Percentiles rank a stretch among this genome's conserved stretches.
phyloP scores from a whole-genome alignment of 768 basidiomycete genomes.

The Termitomyces sp. region DNA sequence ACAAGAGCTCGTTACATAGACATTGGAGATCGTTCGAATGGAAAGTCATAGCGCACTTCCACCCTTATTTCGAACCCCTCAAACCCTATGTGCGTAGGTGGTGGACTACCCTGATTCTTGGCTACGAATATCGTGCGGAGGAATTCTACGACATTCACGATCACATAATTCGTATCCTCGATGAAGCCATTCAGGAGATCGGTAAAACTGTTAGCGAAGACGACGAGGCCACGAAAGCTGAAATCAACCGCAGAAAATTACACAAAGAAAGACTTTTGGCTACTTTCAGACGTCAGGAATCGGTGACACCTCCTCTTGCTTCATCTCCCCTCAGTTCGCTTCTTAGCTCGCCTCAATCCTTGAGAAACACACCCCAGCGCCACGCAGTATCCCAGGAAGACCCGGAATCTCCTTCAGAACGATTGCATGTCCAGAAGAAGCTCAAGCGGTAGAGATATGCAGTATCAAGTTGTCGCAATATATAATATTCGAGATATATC shows the following conservation, averaged over 20 bases:
- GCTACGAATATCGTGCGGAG: not conserved
- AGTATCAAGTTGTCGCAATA: too few species aligned
- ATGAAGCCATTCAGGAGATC: not conserved
- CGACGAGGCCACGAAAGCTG: not conserved
- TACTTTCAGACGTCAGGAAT: not conserved
- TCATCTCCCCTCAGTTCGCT: not conserved
- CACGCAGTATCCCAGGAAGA: not conserved
- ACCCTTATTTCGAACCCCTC: constrained; percentile 1
- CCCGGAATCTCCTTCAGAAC: too few species aligned
- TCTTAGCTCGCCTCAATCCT: not conserved
- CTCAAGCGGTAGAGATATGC: too few species aligned
- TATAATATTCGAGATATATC: too few species aligned
- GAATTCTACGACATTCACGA: constrained; percentile 1
- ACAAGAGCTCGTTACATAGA: not conserved
- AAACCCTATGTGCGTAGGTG: constrained; percentile 1
- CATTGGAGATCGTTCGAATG: not conserved
- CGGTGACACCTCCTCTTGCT: not conserved
- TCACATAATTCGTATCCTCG: not conserved
- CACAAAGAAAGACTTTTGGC: not conserved
- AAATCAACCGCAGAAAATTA: not conserved
- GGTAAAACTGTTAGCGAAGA: not conserved
- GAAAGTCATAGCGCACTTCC: not conserved
- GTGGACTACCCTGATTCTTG: constrained; percentile 3
- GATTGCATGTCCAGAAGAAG: too few species aligned
- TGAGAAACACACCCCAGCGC: not conserved